Conservation (phyloP, 257 asterid genomes). For the Knoxia roxburghii region DNA sequence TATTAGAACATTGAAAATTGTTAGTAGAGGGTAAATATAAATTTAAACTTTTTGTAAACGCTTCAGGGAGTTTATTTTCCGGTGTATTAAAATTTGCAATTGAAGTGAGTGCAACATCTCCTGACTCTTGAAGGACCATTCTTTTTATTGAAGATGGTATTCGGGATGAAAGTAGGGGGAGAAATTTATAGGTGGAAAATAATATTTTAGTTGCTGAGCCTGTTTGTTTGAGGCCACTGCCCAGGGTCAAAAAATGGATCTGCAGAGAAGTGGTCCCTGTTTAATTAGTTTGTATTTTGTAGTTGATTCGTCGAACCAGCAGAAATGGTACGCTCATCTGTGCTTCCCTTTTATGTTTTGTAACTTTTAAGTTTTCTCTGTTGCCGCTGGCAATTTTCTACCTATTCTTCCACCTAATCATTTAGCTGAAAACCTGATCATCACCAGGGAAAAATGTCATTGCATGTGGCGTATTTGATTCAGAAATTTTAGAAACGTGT, state of each 20-base stretch:
- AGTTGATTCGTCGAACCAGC: not conserved
- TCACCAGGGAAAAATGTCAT: not conserved
- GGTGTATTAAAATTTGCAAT: not conserved
- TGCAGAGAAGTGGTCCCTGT: slow-evolving; percentile 3
- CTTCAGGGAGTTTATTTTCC: not conserved
- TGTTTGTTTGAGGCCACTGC: not conserved
- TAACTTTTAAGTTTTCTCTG: not conserved
- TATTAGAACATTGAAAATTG: not conserved
- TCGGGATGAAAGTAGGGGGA: not conserved
- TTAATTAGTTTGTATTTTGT: not conserved
- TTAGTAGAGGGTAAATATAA: not conserved
- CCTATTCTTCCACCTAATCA: not conserved
- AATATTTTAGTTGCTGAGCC: not conserved
- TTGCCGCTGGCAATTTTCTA: not conserved
- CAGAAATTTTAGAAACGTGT: not conserved
- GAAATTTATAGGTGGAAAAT: not conserved
- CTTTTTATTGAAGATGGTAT: not conserved
- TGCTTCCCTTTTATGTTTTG: not conserved
- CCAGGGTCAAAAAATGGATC: not conserved
- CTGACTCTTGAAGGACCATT: not conserved
- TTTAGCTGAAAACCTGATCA: not conserved
- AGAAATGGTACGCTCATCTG: not conserved
- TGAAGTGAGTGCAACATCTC: not conserved
- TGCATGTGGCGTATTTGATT: not conserved
- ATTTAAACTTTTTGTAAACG: not conserved